phyloP scores from a whole-genome alignment of 2,329 filamentous ascomycete genomes.

The Aspergillus candidus region DNA sequence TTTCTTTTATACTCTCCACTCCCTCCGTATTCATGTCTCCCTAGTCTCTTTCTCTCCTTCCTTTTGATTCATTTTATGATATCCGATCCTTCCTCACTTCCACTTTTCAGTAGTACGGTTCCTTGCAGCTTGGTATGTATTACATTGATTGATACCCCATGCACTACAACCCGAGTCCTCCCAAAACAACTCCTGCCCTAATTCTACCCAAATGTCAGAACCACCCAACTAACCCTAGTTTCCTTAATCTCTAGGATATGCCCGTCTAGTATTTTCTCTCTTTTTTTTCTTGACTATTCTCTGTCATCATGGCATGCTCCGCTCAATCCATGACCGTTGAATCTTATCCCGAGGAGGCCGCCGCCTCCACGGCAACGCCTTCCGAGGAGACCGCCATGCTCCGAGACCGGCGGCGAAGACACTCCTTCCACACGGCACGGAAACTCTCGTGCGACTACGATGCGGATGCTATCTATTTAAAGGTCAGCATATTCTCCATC shows the following conservation, averaged over 20 bases:
- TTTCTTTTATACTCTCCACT: neutral
- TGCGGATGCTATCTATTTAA: constrained; percentile 41
- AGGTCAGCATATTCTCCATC: constrained; percentile 21
- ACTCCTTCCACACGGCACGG: constrained; percentile 41
- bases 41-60: constrained; percentile 4
- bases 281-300: constrained; percentile 1
- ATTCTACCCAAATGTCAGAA: neutral
- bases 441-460: constrained; percentile 41
- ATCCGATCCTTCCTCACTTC: constrained; percentile 3
- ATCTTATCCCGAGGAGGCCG: constrained; percentile 25
- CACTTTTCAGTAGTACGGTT: too few relatives aligned
- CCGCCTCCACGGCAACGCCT: constrained; percentile 25
- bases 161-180: too few relatives aligned
- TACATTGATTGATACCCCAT: too few relatives aligned
- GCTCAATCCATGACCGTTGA: constrained; percentile 37
- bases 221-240: neutral
- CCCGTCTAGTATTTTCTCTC: constrained; percentile 7
- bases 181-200: neutral
- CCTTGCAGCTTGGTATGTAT: too few relatives aligned
- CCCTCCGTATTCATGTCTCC: constrained; percentile 2
- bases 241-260: constrained; percentile 9
- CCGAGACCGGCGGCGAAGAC: constrained; percentile 37
- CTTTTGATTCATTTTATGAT: constrained; percentile 2
- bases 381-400: constrained; percentile 30
- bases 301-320: constrained; percentile 33